A percentile compares a stretch with the other conserved stretches of the same genome.
Conservation (phyloP, 2,329 filamentous ascomycete genomes). For the Xylariales sp. region DNA sequence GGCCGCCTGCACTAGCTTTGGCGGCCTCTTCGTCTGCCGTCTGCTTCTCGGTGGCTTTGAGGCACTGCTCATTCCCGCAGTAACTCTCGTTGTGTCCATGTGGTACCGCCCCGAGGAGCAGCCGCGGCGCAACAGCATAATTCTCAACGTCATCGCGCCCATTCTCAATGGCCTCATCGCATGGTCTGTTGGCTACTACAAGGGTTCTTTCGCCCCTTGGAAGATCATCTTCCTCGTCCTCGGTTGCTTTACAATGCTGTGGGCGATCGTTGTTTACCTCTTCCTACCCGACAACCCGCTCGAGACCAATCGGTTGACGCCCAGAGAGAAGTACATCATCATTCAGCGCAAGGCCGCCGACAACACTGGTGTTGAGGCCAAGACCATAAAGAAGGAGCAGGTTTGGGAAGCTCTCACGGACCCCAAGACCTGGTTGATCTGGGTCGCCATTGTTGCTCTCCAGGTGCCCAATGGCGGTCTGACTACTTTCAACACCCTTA, state of each 20-base stretch:
- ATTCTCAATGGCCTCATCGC: conserved; percentile 19
- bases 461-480: conserved; percentile 15
- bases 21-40: conserved; percentile 14
- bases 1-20: conserved; percentile 15
- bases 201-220: conserved; percentile 16
- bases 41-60: conserved; percentile 17
- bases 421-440: conserved; percentile 17
- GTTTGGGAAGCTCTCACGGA: conserved; percentile 13
- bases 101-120: conserved; percentile 20
- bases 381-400: conserved; percentile 13
- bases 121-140: conserved; percentile 18
- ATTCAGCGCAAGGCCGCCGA: conserved; percentile 16
- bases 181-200: conserved; percentile 17
- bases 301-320: conserved; percentile 8
- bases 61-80: conserved; percentile 15
- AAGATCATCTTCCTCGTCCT: conserved; percentile 21
- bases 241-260: conserved; percentile 15
- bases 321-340: conserved; percentile 10
- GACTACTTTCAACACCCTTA: conserved; percentile 9
- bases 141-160: conserved; percentile 17
- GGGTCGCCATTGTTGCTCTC: conserved; percentile 14
- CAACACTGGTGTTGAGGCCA: conserved; percentile 15
- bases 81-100: conserved; percentile 15
- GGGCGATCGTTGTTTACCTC: conserved; percentile 15
- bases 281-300: conserved; percentile 18